Base-by-base conservation (phyloP, 2,329 filamentous ascomycete genomes). In the Parascedosporium putredinis region DNA sequence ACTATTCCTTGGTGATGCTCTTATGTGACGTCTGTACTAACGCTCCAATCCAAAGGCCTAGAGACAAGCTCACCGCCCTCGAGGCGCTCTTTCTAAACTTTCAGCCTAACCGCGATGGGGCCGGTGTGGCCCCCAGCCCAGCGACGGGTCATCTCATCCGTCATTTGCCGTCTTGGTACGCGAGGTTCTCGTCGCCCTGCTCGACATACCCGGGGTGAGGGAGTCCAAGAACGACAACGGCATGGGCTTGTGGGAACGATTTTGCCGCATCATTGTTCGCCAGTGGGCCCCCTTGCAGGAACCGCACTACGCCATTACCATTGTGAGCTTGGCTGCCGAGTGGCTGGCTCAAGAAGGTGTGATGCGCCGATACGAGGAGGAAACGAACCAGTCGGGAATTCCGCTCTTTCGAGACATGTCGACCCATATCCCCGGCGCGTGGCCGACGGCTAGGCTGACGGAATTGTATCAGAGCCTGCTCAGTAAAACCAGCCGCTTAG, bases 61-160 rank as follows among this genome's bases (percentile, higher is more conserved):
- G 33, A 6, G 27, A 36, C 16, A 23, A 29, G 10, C 43, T 33
- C 12, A 48, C 50, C 5, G 47, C 52, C 5, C 27, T 49, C 14
- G 50, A 52, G 38, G 43, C 44, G 1, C 47, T 54, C n/a, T 50
- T 54, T 22, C n/a, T 29, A 7, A 52, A 52, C 25, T 49, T 36
- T 24, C 12, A 34, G 10, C 40, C 47, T 6, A 20, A 9, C n/a
- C n/a, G n/a, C n/a, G n/a, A n/a, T n/a, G n/a, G n/a, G n/a, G n/a
- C n/a, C n/a, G n/a, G n/a, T n/a, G n/a, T n/a, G n/a, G n/a, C n/a
- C n/a, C n/a, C n/a, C n/a, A n/a, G n/a, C n/a, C n/a, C n/a, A n/a
- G n/a, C n/a, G n/a, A n/a, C n/a, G n/a, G 9, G 7, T 49, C 49
- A 16, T 7, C 31, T n/a, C 49, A 53, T 23, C 36, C 49, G 18